phyloP scores from a whole-genome alignment of 1,139 yeast genomes.

The Yamadazyma dendronema region DNA sequence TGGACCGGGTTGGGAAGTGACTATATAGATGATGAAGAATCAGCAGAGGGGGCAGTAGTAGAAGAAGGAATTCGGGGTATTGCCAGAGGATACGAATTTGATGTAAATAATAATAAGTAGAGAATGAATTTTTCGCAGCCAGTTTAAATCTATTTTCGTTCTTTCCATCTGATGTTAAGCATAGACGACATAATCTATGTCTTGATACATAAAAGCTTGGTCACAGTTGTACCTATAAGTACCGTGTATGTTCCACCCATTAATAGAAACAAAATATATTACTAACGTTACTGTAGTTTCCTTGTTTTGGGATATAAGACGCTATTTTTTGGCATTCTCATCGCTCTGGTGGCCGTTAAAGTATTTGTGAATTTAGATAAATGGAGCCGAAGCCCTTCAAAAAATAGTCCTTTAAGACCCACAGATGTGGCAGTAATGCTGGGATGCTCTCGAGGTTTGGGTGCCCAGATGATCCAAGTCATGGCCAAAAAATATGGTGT shows the following conservation, averaged over 20 bases:
- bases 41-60: conserved; percentile 63
- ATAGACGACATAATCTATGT: conserved; percentile 1
- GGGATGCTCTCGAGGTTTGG: conserved; percentile 67
- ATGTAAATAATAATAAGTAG: conserved; percentile 12
- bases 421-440: conserved; percentile 51
- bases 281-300: too few species aligned
- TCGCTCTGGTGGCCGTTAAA: not conserved
- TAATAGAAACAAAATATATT: too few species aligned
- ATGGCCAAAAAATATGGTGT: conserved; percentile 29
- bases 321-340: not conserved
- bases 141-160: not conserved
- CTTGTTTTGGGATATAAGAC: not conserved
- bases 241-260: too few species aligned
- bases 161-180: conserved; percentile 1
- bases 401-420: not conserved
- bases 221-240: not conserved
- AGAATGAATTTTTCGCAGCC: conserved; percentile 1
- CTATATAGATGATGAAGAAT: conserved; percentile 40
- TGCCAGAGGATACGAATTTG: conserved; percentile 75
- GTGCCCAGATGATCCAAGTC: conserved; percentile 40
- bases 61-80: conserved; percentile 85
- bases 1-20: conserved; percentile 97
- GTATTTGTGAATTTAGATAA: not conserved
- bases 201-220: not conserved
- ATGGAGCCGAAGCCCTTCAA: not conserved